phyloP scores from a whole-genome alignment of 768 basidiomycete species.

The Phaeotremella skinneri region DNA sequence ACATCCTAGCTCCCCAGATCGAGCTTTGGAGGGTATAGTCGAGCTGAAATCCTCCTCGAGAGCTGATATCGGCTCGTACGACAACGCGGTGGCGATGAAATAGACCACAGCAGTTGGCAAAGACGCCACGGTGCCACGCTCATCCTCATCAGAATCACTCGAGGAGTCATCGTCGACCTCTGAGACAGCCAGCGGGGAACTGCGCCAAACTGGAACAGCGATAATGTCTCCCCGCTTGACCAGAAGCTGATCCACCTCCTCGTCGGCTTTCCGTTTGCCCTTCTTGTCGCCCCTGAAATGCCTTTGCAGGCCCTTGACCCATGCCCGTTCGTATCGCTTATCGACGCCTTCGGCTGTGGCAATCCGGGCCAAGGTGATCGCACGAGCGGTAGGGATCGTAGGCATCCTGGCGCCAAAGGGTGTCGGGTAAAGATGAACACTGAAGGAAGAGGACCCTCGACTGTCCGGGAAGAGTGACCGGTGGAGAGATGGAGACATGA shows the following conservation, averaged over 20 bases:
- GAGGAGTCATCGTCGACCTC: conserved; percentile 74
- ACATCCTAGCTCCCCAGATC: conserved; percentile 74
- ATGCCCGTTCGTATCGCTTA: conserved; percentile 46
- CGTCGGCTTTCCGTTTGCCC: conserved; percentile 11
- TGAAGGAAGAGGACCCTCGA: background rate
- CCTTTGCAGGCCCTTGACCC: conserved; percentile 29
- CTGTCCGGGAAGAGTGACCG: conserved; percentile 29
- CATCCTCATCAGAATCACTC: conserved; percentile 67
- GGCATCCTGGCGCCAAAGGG: conserved; percentile 44
- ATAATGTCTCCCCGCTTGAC: conserved; percentile 46
- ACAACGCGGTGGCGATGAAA: conserved; percentile 76
- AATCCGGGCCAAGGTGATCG: conserved; percentile 43
- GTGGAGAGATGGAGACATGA: conserved; percentile 35
- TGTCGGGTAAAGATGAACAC: conserved; percentile 31
- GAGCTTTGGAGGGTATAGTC: conserved; percentile 54
- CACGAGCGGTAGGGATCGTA: conserved; percentile 40
- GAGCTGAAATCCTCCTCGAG: conserved; percentile 51
- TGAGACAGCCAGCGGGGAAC: conserved; percentile 38
- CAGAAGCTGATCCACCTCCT: conserved; percentile 15
- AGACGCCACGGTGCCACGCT: background rate
- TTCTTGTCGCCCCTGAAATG: conserved; percentile 21
- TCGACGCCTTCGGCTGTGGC: conserved; percentile 43
- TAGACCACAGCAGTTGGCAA: conserved; percentile 60
- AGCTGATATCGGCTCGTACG: conserved; percentile 59
- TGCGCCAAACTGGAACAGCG: conserved; percentile 33